Base-by-base conservation (phyloP, 805 yeast species). In the Metschnikowia gelsemii region DNA sequence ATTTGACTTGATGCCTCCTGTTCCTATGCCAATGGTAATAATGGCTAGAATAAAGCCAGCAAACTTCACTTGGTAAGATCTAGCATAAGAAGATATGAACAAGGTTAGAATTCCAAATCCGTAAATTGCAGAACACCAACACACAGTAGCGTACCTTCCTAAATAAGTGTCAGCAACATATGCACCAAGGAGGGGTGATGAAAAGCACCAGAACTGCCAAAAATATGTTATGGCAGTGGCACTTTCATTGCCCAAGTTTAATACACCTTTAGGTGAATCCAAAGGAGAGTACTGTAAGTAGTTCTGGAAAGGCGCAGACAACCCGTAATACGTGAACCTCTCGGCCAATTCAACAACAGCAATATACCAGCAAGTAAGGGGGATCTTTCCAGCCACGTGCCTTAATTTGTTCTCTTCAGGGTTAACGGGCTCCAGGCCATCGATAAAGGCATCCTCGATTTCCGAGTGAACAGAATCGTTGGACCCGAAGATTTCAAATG, bases 1-100 rank as follows among this genome's bases (percentile, higher is more conserved):
- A 55, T 84, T 84, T 27, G 89, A 72, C 61, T 86, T 86, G 58
- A 86, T 84, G 52, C 88, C 83, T 56, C 93, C 93, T 22, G 93
- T 81, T 32, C 87, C 91, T 25, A 83, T 51, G 53, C 91, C 91
- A 53, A 86, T 76, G 38, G 79, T 59, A 40, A 79, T 61, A 59
- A 80, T 73, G 21, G 78, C 74, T 32, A 69, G 65, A 35, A 76
- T 56, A 43, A 79, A 78, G 32, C 90, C 90, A 47, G 80, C 88
- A 35, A 79, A 59, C 25, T 85, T 78, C 22, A 79, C 75, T 11
- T 68, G 66, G 29, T 62, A 59, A 20, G 60, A 59, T 25, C 75
- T 65, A 27, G 81, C 68, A 12, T 73, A 66, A 18, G 90, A 80
- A 23, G 91, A 84, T 39, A 80, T 66, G 55, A 84, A 79, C 37